Percentiles rank a stretch among this genome's conserved stretches.
These are phyloP conservation scores for Entelexis sorbosivorans DNA, from an alignment of 1,139 yeast genomes.

Conservation along the genomic window DNA sequence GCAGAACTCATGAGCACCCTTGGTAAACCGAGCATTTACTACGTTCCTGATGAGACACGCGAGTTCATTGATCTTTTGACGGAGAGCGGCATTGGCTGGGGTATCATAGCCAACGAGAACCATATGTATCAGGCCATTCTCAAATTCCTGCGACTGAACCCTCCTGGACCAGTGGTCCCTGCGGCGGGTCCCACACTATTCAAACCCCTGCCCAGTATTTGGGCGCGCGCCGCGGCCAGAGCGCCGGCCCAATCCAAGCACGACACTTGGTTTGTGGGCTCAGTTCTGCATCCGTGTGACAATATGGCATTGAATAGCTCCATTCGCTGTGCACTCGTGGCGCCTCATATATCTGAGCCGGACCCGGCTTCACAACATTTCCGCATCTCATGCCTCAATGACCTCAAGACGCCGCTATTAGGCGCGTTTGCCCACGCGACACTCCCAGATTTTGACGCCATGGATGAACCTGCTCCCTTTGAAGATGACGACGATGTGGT, in stretches of 20 bases:
- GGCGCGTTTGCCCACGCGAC: neutral
- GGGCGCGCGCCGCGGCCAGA: conserved; percentile 15
- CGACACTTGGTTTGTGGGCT: conserved; percentile 23
- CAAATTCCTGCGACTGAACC: conserved; percentile 13
- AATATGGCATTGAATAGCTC: conserved; percentile 9
- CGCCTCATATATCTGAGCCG: neutral
- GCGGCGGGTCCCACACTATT: conserved; percentile 16
- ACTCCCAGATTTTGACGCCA: neutral
- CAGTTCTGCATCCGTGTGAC: conserved; percentile 18
- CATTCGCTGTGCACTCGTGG: conserved; percentile 13
- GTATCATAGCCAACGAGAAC: conserved; percentile 28
- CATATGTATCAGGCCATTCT: conserved; percentile 21
- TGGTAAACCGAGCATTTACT: conserved; percentile 21
- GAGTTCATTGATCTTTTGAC: conserved; percentile 21
- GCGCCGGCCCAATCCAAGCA: conserved; percentile 19
- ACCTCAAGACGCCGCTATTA: conserved; percentile 6
- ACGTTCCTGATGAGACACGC: conserved; percentile 19
- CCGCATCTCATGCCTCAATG: conserved; percentile 8
- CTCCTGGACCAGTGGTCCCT: conserved; percentile 12
- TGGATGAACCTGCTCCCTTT: neutral
- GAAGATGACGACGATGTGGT: conserved; percentile 9
- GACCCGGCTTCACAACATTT: conserved; percentile 12
- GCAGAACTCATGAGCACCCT: conserved; percentile 8
- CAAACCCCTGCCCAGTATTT: conserved; percentile 23
- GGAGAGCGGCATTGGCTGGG: conserved; percentile 24